Conservation (phyloP, 225 moss, liverwort and hornwort species). For the Ulota crispa region DNA sequence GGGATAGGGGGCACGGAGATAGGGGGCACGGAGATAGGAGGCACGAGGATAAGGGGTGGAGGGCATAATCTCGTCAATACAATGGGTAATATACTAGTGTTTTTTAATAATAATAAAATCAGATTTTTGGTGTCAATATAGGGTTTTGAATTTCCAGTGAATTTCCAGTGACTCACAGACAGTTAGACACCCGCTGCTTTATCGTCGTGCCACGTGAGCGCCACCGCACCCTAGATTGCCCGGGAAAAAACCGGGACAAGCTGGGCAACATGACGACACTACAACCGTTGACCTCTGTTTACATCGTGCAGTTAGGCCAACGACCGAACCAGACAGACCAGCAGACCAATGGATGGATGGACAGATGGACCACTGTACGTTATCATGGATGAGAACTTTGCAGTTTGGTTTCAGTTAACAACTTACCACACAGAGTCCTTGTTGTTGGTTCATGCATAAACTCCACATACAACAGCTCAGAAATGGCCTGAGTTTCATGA, state of each 20-base stretch:
- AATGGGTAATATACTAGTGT: too few species aligned
- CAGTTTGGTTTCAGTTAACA: neutral
- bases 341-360: neutral
- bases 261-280: neutral
- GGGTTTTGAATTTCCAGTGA: too few species aligned
- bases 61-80: too few species aligned
- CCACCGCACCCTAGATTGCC: neutral
- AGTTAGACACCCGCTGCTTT: too few species aligned
- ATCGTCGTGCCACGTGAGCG: neutral
- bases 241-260: neutral
- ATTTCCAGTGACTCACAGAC: too few species aligned
- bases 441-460: neutral
- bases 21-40: too few species aligned
- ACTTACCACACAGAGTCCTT: neutral
- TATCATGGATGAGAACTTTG: neutral
- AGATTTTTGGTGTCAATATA: too few species aligned
- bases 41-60: too few species aligned
- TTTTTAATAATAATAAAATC: too few species aligned
- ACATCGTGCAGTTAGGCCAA: neutral
- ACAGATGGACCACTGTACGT: neutral
- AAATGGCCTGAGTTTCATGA: neutral
- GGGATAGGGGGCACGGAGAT: too few species aligned
- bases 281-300: slow-evolving; percentile 15
- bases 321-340: neutral
- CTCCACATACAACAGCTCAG: neutral